phyloP scores from a whole-genome alignment of 768 basidiomycete species.

The Pholiota conissans region DNA sequence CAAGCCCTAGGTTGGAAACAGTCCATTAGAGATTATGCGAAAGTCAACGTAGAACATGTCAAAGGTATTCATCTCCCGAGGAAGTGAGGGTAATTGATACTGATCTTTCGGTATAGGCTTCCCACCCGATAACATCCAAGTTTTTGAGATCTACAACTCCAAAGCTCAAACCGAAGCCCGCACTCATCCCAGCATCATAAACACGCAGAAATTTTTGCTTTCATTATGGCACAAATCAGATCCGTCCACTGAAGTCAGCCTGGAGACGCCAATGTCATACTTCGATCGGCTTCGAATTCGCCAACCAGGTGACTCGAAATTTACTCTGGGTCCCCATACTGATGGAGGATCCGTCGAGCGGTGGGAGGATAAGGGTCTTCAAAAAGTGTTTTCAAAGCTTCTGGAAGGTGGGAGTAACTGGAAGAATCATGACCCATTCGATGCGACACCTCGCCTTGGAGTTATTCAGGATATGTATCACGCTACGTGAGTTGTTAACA shows the following conservation, averaged over 20 bases:
- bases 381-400: slow-evolving; percentile 42
- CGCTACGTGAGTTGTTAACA: slow-evolving; percentile 41
- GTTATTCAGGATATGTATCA: slow-evolving; percentile 65
- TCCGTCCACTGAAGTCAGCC: slow-evolving; percentile 39
- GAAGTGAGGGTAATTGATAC: not conserved
- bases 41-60: slow-evolving; percentile 42
- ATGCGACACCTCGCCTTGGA: slow-evolving; percentile 44
- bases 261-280: slow-evolving; percentile 68
- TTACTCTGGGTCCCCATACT: slow-evolving; percentile 64
- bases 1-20: slow-evolving; percentile 63
- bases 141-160: slow-evolving; percentile 74
- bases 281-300: slow-evolving; percentile 77
- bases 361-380: slow-evolving; percentile 50
- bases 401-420: slow-evolving; percentile 43
- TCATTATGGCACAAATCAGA: slow-evolving; percentile 59
- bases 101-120: slow-evolving; percentile 45
- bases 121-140: slow-evolving; percentile 67
- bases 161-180: slow-evolving; percentile 64
- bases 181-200: slow-evolving; percentile 58
- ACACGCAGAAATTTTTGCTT: slow-evolving; percentile 57
- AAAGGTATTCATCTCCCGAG: slow-evolving; percentile 39
- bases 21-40: slow-evolving; percentile 53
- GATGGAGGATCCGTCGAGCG: slow-evolving; percentile 56
- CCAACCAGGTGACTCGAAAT: slow-evolving; percentile 66
- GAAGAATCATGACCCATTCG: slow-evolving; percentile 50